Percentiles rank a stretch among this genome's conserved stretches.
These are phyloP conservation scores for Hypericum perforatum DNA, from an alignment of 345 rosid genomes.

Conservation along the genomic window DNA sequence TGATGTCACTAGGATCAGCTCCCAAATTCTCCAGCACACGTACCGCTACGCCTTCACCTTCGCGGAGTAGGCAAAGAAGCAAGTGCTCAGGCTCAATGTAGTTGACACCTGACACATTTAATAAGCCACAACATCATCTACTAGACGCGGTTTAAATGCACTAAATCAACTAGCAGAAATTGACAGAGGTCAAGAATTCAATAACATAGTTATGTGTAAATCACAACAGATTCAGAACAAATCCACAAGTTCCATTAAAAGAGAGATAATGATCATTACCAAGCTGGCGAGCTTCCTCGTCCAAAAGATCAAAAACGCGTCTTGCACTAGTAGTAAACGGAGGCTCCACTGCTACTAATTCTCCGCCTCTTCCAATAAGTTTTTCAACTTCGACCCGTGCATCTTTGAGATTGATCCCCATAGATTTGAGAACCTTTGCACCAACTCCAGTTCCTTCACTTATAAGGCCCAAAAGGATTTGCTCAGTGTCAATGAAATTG, in stretches of 20 bases:
- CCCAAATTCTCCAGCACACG: constrained; percentile 96
- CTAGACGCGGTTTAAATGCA: too few relatives aligned
- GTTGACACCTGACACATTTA: constrained; percentile 59
- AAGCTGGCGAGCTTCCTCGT: constrained; percentile 91
- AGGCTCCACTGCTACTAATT: constrained; percentile 89
- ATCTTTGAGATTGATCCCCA: constrained; percentile 93
- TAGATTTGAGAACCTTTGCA: constrained; percentile 87
- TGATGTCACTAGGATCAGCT: constrained; percentile 82
- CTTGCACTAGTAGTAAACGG: constrained; percentile 98
- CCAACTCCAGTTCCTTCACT: constrained; percentile 98
- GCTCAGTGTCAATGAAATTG: constrained; percentile 95
- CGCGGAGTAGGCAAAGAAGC: constrained; percentile 90
- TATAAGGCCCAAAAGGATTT: constrained; percentile 74
- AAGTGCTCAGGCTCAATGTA: constrained; percentile 98
- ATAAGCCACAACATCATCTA: background rate
- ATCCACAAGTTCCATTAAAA: background rate
- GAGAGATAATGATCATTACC: constrained; percentile 29
- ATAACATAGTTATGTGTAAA: too few relatives aligned
- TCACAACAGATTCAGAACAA: too few relatives aligned
- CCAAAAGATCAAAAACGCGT: constrained; percentile 82
- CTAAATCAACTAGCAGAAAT: too few relatives aligned
- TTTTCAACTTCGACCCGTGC: constrained; percentile 97
- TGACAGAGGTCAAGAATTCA: too few relatives aligned
- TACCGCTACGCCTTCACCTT: constrained; percentile 99
- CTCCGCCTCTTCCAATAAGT: constrained; percentile 91